Conservation (phyloP, 2,329 filamentous ascomycete genomes). For the Ascochyta pisi region DNA sequence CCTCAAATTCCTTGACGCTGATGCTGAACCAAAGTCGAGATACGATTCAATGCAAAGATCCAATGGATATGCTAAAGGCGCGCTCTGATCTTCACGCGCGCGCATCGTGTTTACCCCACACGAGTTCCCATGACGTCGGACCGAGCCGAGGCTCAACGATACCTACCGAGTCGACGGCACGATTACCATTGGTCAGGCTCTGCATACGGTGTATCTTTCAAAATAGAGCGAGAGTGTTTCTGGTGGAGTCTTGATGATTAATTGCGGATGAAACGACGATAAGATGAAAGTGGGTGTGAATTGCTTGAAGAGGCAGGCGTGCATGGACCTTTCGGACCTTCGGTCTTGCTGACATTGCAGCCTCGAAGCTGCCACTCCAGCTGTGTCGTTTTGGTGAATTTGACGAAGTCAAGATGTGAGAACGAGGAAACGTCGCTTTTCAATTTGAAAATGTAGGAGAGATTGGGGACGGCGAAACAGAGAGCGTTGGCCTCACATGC, state of each 20-base stretch:
- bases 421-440: conserved; percentile 57
- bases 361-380: not conserved
- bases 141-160: conserved; percentile 18
- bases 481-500: conserved; percentile 62
- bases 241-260: too few species aligned
- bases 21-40: not conserved
- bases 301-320: conserved; percentile 1
- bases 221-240: too few species aligned
- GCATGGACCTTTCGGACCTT: not conserved
- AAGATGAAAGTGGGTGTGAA: not conserved
- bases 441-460: conserved; percentile 59
- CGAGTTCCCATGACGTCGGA: conserved; percentile 6
- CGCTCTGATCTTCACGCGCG: not conserved
- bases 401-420: conserved; percentile 58
- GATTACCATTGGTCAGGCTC: not conserved
- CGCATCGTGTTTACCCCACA: conserved; percentile 18
- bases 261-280: too few species aligned
- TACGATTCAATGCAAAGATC: too few species aligned
- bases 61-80: not conserved
- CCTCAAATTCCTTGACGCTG: not conserved
- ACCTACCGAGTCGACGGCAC: conserved; percentile 5
- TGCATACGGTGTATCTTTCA: too few species aligned
- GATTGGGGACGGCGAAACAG: conserved; percentile 52
- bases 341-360: conserved; percentile 5
- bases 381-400: conserved; percentile 54